These are phyloP conservation scores for Globisporangium abappressorium DNA, from an alignment of 352 stramenopile genomes.

Conservation along the genomic window DNA sequence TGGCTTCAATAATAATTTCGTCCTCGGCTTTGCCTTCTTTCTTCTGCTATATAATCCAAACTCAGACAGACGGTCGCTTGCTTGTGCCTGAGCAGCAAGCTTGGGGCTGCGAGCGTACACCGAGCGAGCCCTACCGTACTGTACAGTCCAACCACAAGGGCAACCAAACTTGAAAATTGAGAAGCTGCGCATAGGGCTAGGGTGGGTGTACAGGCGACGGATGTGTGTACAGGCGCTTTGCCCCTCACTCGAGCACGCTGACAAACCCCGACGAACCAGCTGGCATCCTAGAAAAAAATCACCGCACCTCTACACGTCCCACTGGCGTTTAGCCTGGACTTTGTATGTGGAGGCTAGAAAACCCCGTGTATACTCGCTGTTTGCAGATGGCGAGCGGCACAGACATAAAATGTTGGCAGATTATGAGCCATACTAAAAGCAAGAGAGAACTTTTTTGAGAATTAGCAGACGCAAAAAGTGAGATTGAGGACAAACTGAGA, in stretches of 20 bases:
- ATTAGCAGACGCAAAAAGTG: not conserved
- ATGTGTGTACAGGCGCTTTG: not conserved
- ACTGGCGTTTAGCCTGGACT: not conserved
- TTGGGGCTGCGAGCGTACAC: not conserved
- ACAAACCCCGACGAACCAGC: not conserved
- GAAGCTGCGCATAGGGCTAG: not conserved
- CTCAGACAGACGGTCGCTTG: slow-evolving; percentile 1
- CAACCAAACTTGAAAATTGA: not conserved
- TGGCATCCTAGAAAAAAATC: slow-evolving; percentile 1
- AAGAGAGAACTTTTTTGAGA: not conserved
- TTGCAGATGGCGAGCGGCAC: not conserved
- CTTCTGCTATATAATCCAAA: slow-evolving; percentile 4
- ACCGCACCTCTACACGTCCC: not conserved
- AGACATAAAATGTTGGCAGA: slow-evolving; percentile 1
- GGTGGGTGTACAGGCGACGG: not conserved
- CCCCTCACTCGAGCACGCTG: not conserved
- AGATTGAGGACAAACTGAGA: not conserved
- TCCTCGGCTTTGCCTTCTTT: not conserved
- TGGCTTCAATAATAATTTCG: slow-evolving; percentile 11
- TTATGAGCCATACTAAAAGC: not conserved
- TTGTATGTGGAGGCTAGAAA: not conserved
- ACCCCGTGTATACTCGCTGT: not conserved
- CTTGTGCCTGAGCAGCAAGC: not conserved
- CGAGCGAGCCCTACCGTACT: not conserved
- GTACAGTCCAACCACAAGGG: not conserved